Evolutionary conservation across 805 yeast species (phyloP).

Genomic region (Jamesozyma piceae): DNA sequence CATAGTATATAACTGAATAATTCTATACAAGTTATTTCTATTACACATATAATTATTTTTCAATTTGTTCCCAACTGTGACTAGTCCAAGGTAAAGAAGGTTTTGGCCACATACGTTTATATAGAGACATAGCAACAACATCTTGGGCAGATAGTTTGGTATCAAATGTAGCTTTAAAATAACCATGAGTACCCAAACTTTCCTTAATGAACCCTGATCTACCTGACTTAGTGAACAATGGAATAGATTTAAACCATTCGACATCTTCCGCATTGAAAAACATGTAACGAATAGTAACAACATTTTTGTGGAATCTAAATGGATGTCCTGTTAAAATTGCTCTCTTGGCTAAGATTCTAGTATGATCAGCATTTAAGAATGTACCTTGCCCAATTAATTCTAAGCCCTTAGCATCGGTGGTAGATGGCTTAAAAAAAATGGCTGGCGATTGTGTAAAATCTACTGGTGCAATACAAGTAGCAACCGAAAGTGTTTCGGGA

Average conservation of each 20-base stretch:
- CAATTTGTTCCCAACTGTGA: constrained; percentile 1
- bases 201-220: constrained; percentile 92
- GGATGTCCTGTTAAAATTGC: constrained; percentile 89
- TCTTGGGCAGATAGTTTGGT: constrained; percentile 87
- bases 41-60: neutral
- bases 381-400: constrained; percentile 86
- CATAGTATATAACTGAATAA: neutral
- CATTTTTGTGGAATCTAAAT: constrained; percentile 84
- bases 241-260: constrained; percentile 80
- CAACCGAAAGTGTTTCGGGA: constrained; percentile 62
- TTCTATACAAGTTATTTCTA: neutral
- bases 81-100: constrained; percentile 29
- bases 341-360: constrained; percentile 79
- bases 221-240: constrained; percentile 86
- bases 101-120: constrained; percentile 89
- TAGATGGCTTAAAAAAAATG: constrained; percentile 58
- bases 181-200: constrained; percentile 95
- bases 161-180: constrained; percentile 91
- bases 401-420: constrained; percentile 38
- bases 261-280: constrained; percentile 89
- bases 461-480: constrained; percentile 82
- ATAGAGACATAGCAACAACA: constrained; percentile 85
- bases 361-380: constrained; percentile 75
- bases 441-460: constrained; percentile 80
- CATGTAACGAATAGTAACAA: constrained; percentile 93